These are phyloP conservation scores for Cadophora sp. DNA, from an alignment of 2,329 filamentous ascomycete species.

Conservation along the genomic window DNA sequence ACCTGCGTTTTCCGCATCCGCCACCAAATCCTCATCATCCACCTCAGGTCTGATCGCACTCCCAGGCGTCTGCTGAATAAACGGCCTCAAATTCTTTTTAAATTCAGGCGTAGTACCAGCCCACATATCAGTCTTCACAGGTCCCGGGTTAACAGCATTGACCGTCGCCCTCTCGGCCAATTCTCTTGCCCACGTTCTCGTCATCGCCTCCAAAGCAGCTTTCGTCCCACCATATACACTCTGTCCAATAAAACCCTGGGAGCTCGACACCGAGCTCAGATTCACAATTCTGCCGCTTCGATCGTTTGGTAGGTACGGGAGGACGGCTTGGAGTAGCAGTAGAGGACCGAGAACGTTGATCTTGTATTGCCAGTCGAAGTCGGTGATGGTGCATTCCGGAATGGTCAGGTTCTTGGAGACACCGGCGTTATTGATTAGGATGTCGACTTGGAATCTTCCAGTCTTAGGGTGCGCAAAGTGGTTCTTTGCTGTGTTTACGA, in stretches of 20 bases:
- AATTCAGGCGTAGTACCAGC: conserved; percentile 61
- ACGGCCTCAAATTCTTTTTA: conserved; percentile 63
- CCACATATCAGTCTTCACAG: conserved; percentile 73
- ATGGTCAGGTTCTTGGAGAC: conserved; percentile 69
- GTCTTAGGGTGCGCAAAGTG: conserved; percentile 59
- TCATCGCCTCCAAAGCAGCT: conserved; percentile 72
- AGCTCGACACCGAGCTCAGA: conserved; percentile 63
- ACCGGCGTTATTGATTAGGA: conserved; percentile 88
- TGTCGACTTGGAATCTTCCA: conserved; percentile 72
- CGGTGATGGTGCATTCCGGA: conserved; percentile 64
- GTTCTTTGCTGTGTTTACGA: conserved; percentile 64
- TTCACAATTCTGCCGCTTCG: conserved; percentile 71
- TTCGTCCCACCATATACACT: conserved; percentile 71
- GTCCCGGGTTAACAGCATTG: conserved; percentile 71
- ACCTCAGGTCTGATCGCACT: conserved; percentile 64
- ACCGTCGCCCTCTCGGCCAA: conserved; percentile 67
- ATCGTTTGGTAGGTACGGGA: conserved; percentile 73
- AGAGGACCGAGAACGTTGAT: conserved; percentile 86
- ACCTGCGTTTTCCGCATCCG: conserved; percentile 60
- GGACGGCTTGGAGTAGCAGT: conserved; percentile 75
- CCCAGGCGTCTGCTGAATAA: conserved; percentile 69
- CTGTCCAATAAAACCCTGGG: conserved; percentile 63
- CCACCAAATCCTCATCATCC: conserved; percentile 67
- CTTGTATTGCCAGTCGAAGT: conserved; percentile 76
- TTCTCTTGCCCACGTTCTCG: conserved; percentile 70